phyloP scores from a whole-genome alignment of 2,329 filamentous ascomycete genomes.

The Dothideomycetes sp. region DNA sequence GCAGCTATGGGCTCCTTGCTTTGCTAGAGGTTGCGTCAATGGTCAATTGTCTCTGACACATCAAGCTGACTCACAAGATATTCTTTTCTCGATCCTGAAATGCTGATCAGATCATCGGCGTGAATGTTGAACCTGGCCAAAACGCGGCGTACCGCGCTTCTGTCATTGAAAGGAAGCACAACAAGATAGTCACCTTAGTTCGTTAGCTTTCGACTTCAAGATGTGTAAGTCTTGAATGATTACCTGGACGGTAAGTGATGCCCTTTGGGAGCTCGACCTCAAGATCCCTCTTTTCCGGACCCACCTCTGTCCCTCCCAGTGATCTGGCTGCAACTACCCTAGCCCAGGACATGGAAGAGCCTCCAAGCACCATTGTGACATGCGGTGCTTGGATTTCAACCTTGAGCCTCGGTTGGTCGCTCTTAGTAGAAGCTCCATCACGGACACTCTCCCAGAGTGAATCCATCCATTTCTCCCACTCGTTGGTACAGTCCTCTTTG shows the following conservation, averaged over 20 bases:
- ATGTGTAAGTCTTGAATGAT: too few relatives aligned
- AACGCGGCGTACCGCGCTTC: constrained; percentile 48
- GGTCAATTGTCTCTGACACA: too few relatives aligned
- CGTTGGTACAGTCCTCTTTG: constrained; percentile 28
- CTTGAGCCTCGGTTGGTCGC: neutral
- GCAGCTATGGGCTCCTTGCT: constrained; percentile 19
- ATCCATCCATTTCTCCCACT: constrained; percentile 31
- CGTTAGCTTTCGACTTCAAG: too few relatives aligned
- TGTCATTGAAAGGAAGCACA: constrained; percentile 51
- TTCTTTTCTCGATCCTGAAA: constrained; percentile 34
- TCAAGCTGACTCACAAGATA: neutral
- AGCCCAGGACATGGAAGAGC: constrained; percentile 53
- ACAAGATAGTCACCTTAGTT: constrained; percentile 73
- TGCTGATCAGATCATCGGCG: constrained; percentile 55
- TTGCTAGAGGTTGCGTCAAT: too few relatives aligned
- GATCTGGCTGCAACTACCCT: constrained; percentile 45
- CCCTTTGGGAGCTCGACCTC: constrained; percentile 31
- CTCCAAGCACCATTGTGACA: constrained; percentile 12
- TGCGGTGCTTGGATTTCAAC: neutral
- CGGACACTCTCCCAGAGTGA: constrained; percentile 39
- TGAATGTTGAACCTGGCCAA: constrained; percentile 55
- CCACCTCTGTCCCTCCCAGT: constrained; percentile 38
- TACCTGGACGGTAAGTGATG: constrained; percentile 55
- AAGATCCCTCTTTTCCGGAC: constrained; percentile 45
- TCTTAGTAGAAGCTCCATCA: neutral